These are phyloP conservation scores for Scutellaria minor DNA, from an alignment of 257 asterid species.

Conservation along the genomic window DNA sequence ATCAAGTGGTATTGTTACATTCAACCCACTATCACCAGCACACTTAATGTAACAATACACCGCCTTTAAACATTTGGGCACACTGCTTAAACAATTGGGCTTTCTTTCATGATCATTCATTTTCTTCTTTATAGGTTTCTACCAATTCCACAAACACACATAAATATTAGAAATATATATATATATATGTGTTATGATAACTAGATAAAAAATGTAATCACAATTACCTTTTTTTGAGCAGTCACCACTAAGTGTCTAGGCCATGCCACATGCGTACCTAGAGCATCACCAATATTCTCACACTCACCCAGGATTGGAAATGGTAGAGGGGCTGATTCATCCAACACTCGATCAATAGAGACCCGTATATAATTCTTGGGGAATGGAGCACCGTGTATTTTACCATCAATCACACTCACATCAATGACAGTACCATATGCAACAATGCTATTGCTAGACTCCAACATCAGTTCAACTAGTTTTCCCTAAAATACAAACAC, in stretches of 20 bases:
- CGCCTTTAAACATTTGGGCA: slow-evolving; percentile 13
- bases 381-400: slow-evolving; percentile 16
- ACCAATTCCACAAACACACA: not conserved
- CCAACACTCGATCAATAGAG: not conserved
- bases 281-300: slow-evolving; percentile 24
- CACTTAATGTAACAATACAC: slow-evolving; percentile 12
- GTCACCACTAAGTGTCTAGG: slow-evolving; percentile 8
- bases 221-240: not conserved
- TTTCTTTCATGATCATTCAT: not conserved
- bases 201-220: not conserved
- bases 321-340: not conserved
- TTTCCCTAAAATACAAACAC: slow-evolving; percentile 7
- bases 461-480: not conserved
- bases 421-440: slow-evolving; percentile 21
- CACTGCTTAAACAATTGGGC: not conserved
- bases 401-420: not conserved
- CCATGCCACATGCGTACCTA: slow-evolving; percentile 27
- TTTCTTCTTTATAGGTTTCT: not conserved
- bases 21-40: not conserved
- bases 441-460: not conserved
- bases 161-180: not conserved
- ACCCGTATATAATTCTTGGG: not conserved
- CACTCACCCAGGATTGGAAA: not conserved
- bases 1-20: too few relatives aligned
- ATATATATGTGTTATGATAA: too few relatives aligned